phyloP scores from a whole-genome alignment of 2,329 filamentous ascomycete species.

The Phaeosphaeria sp. region DNA sequence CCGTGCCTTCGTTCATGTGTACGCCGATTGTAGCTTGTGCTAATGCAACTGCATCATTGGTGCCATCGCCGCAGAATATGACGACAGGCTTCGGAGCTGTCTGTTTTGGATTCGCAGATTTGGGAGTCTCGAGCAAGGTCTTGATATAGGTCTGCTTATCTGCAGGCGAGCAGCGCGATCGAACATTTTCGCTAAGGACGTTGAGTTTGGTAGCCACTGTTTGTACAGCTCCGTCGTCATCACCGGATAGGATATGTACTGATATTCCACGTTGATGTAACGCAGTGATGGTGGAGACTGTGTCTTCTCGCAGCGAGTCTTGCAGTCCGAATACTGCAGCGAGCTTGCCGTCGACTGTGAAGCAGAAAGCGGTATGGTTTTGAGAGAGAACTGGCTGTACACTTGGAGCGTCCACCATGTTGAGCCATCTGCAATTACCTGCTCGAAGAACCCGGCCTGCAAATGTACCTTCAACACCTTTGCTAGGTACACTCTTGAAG shows the following conservation, averaged over 20 bases:
- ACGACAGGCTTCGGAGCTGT: conserved; percentile 49
- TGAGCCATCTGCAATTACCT: conserved; percentile 59
- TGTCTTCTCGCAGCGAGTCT: conserved; percentile 57
- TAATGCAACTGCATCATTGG: conserved; percentile 79
- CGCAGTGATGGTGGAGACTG: conserved; percentile 57
- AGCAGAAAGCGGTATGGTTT: conserved; percentile 55
- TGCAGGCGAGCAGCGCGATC: conserved; percentile 57
- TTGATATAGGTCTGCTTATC: conserved; percentile 63
- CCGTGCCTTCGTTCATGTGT: conserved; percentile 65
- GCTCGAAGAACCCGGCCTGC: conserved; percentile 44
- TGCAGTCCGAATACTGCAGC: conserved; percentile 59
- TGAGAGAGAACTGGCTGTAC: conserved; percentile 38
- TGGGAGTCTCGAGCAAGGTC: conserved; percentile 21
- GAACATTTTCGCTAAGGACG: conserved; percentile 50
- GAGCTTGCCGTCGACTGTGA: conserved; percentile 56
- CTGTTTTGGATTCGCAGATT: background rate
- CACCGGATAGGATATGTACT: conserved; percentile 65
- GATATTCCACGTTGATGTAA: conserved; percentile 56
- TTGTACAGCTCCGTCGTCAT: conserved; percentile 58
- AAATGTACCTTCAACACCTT: conserved; percentile 52
- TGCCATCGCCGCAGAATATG: conserved; percentile 78
- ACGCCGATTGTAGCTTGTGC: conserved; percentile 74
- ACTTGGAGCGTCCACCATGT: conserved; percentile 51
- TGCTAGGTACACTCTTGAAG: conserved; percentile 50
- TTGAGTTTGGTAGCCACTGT: conserved; percentile 48